A percentile compares a stretch with the other conserved stretches of the same genome.
phyloP scores from a whole-genome alignment of 2,329 filamentous ascomycete species.

The Calonectria multiphialidica region DNA sequence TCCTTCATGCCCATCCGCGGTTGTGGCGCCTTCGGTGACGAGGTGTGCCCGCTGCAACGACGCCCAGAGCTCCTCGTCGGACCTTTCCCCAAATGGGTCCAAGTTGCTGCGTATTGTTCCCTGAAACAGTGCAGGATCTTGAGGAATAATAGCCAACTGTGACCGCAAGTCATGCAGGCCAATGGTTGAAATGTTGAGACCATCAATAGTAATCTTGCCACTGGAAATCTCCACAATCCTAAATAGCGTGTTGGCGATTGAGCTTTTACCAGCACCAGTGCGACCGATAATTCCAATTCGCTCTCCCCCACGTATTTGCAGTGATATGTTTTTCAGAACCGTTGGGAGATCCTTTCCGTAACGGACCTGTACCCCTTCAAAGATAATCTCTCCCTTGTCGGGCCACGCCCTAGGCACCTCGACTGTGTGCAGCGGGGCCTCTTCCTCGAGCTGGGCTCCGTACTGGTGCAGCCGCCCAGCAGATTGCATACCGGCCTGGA shows the following conservation, averaged over 20 bases:
- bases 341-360: conserved; percentile 79
- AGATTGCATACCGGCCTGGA: conserved; percentile 98
- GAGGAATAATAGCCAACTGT: conserved; percentile 84
- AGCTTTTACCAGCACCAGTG: conserved; percentile 85
- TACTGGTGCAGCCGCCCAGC: conserved; percentile 94
- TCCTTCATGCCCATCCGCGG: conserved; percentile 55
- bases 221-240: conserved; percentile 76
- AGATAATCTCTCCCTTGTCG: conserved; percentile 83
- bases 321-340: conserved; percentile 76
- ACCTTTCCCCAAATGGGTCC: conserved; percentile 83
- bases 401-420: conserved; percentile 85
- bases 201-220: conserved; percentile 74
- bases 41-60: conserved; percentile 83
- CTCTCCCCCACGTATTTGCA: conserved; percentile 82
- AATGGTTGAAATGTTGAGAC: conserved; percentile 77
- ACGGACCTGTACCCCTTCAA: conserved; percentile 82
- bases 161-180: conserved; percentile 82
- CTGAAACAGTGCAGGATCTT: conserved; percentile 85
- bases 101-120: conserved; percentile 85
- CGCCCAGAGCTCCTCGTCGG: conserved; percentile 81
- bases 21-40: conserved; percentile 69
- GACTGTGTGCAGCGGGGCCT: conserved; percentile 83
- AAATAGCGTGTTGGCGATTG: conserved; percentile 86
- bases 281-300: conserved; percentile 85
- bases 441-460: conserved; percentile 86